Conservation (phyloP, 202 grass and related monocot genomes). For the Setaria viridis region DNA sequence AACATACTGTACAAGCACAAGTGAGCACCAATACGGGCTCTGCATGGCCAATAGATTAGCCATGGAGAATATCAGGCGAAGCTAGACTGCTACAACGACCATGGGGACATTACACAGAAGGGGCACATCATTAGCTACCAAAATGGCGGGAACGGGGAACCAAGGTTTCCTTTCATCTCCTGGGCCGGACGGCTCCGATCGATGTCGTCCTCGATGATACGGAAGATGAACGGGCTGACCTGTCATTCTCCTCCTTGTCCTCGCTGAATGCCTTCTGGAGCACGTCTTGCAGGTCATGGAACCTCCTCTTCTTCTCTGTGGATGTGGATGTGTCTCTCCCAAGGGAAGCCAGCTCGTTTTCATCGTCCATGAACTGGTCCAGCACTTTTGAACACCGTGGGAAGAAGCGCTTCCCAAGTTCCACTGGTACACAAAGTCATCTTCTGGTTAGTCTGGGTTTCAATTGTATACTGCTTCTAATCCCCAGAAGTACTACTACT, state of each 20-base stretch:
- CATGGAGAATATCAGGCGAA: conserved; percentile 5
- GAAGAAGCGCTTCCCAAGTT: conserved; percentile 83
- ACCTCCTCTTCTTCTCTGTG: conserved; percentile 64
- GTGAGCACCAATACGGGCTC: neutral
- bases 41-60: neutral
- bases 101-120: neutral
- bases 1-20: conserved; percentile 39
- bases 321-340: conserved; percentile 46
- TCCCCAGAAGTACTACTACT: neutral
- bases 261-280: conserved; percentile 71
- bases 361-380: conserved; percentile 82
- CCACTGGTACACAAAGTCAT: conserved; percentile 59
- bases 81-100: neutral
- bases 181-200: conserved; percentile 28
- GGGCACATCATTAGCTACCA: conserved; percentile 13
- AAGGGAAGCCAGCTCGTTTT: conserved; percentile 48
- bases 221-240: conserved; percentile 52
- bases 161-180: conserved; percentile 44
- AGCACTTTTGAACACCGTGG: conserved; percentile 78
- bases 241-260: conserved; percentile 70
- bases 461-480: neutral
- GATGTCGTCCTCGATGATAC: conserved; percentile 50
- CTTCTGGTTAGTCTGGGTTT: conserved; percentile 21
- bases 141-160: conserved; percentile 14
- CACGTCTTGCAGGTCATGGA: conserved; percentile 69